These are phyloP conservation scores for Curvularia spicifera DNA, from an alignment of 2,329 filamentous ascomycete species.

Conservation along the genomic window DNA sequence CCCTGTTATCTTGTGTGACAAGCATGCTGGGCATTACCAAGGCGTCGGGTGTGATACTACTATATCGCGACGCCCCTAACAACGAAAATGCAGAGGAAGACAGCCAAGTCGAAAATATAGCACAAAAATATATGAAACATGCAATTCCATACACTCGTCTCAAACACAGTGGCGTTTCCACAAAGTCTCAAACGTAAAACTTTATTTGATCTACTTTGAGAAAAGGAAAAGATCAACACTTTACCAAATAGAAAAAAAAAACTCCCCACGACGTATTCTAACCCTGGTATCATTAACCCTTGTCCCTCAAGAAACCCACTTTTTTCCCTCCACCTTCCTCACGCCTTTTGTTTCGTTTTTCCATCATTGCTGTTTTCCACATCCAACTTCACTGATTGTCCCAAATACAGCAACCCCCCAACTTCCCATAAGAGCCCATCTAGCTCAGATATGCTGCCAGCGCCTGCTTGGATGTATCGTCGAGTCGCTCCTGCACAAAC, in stretches of 20 bases:
- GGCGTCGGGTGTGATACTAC: too few relatives aligned
- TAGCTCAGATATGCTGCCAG: conserved; percentile 44
- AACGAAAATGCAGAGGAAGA: too few relatives aligned
- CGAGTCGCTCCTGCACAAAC: conserved; percentile 75
- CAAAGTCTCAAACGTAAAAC: neutral
- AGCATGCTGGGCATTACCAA: too few relatives aligned
- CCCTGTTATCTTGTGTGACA: too few relatives aligned
- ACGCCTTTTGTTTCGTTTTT: neutral
- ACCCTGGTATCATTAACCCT: conserved; percentile 29
- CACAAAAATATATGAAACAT: neutral
- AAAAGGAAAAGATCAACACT: neutral
- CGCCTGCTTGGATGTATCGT: conserved; percentile 49
- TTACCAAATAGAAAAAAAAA: neutral
- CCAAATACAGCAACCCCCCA: neutral
- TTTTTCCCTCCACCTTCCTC: neutral
- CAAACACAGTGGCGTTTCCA: neutral
- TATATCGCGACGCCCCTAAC: too few relatives aligned
- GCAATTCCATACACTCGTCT: neutral
- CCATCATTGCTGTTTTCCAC: neutral
- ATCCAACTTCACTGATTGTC: neutral
- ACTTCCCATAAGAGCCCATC: neutral
- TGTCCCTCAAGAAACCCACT: conserved; percentile 3
- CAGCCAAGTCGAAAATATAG: too few relatives aligned
- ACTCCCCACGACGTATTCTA: conserved; percentile 14
- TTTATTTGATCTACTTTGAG: neutral